Percentiles rank a stretch among this genome's conserved stretches.
phyloP scores from a whole-genome alignment of 768 basidiomycete genomes.

The Cystobasidium ongulense region DNA sequence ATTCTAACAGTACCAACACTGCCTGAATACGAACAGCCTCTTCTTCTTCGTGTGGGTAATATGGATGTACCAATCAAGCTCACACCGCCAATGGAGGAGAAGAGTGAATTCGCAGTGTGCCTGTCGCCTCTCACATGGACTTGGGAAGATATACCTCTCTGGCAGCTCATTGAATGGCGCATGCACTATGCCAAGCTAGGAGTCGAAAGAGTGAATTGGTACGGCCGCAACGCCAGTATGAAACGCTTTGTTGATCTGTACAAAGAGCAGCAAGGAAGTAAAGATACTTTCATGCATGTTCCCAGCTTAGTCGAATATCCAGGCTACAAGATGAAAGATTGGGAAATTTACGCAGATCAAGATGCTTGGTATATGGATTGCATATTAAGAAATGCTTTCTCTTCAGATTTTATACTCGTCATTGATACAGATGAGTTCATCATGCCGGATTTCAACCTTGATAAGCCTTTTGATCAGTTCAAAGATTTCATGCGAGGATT shows the following conservation, averaged over 20 bases:
- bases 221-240: neutral
- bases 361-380: slow-evolving; percentile 26
- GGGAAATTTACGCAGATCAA: slow-evolving; percentile 16
- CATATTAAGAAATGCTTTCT: slow-evolving; percentile 7
- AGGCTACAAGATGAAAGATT: neutral
- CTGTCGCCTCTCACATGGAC: slow-evolving; percentile 1
- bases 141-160: neutral
- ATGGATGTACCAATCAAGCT: neutral
- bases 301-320: neutral
- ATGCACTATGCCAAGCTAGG: neutral
- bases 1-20: neutral
- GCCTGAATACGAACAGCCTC: neutral
- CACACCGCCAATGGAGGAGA: slow-evolving; percentile 11
- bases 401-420: slow-evolving; percentile 14
- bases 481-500: slow-evolving; percentile 11
- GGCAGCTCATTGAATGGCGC: slow-evolving; percentile 4
- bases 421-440: slow-evolving; percentile 9
- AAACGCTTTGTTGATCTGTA: neutral
- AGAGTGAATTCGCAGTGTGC: slow-evolving; percentile 1
- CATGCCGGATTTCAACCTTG: neutral
- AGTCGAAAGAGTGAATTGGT: slow-evolving; percentile 10
- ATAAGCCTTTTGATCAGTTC: slow-evolving; percentile 6
- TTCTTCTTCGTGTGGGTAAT: neutral
- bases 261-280: neutral
- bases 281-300: slow-evolving; percentile 4